phyloP scores from a whole-genome alignment of 805 yeast genomes.

The Limtongia smithiae region DNA sequence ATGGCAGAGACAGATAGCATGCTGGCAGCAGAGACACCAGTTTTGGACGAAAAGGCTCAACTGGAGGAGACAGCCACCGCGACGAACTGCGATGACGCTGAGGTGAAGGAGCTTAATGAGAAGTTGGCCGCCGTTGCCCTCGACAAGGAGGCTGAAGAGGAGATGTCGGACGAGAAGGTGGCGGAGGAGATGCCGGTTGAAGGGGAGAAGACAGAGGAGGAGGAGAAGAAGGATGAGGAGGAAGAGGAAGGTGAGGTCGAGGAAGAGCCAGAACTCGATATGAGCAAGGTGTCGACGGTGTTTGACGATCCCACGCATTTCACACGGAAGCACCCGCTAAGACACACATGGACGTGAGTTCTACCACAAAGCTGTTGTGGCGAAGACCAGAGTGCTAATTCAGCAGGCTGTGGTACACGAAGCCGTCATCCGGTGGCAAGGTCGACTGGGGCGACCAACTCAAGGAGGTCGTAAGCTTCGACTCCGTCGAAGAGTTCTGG shows the following conservation, averaged over 20 bases:
- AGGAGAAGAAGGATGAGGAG: neutral
- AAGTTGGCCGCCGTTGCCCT: slow-evolving; percentile 16
- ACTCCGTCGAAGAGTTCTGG: slow-evolving; percentile 98
- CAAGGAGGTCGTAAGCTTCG: slow-evolving; percentile 87
- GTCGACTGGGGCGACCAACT: slow-evolving; percentile 91
- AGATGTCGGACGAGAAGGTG: slow-evolving; percentile 14
- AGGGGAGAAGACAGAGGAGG: neutral
- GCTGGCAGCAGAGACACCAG: no score
- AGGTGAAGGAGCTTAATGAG: slow-evolving; percentile 3
- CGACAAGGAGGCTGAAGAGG: neutral
- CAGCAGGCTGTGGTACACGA: slow-evolving; percentile 98
- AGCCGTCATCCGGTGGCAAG: slow-evolving; percentile 70
- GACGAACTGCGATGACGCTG: slow-evolving; percentile 12
- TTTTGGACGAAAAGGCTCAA: no score
- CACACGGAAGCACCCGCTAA: slow-evolving; percentile 82
- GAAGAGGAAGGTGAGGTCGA: slow-evolving; percentile 2
- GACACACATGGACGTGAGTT: slow-evolving; percentile 73
- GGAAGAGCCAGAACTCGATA: slow-evolving; percentile 15
- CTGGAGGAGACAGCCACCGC: neutral
- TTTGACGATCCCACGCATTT: slow-evolving; percentile 53
- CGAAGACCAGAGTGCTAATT: neutral
- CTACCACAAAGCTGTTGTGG: neutral
- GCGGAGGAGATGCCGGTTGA: neutral
- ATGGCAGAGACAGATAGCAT: no score
- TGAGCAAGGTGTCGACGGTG: slow-evolving; percentile 43